A percentile compares a stretch with the other conserved stretches of the same genome.
phyloP scores from a whole-genome alignment of 768 basidiomycete species.

The Butyriboletus loyo region DNA sequence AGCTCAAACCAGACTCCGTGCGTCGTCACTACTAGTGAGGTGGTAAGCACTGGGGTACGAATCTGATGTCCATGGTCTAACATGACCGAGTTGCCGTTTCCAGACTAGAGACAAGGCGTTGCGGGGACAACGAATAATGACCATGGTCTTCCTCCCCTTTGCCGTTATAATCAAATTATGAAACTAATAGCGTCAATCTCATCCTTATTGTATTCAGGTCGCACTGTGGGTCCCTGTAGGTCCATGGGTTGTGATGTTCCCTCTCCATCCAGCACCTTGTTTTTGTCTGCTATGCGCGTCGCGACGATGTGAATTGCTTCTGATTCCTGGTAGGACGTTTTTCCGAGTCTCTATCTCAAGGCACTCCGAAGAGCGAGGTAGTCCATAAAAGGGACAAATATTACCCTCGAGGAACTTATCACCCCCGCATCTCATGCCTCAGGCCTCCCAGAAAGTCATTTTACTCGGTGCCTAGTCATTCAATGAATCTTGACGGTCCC shows the following conservation, averaged over 20 bases:
- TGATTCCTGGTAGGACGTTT: background rate
- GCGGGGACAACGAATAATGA: conserved; percentile 2
- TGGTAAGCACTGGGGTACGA: background rate
- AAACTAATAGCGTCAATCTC: background rate
- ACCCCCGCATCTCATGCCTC: background rate
- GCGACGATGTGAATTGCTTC: conserved; percentile 12
- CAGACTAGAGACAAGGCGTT: conserved; percentile 9
- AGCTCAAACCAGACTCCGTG: background rate
- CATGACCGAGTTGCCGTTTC: background rate
- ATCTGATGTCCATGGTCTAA: background rate
- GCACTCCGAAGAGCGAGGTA: background rate
- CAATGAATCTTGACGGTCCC: conserved; percentile 14
- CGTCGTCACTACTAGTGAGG: background rate
- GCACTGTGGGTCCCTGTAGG: conserved; percentile 24
- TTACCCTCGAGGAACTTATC: background rate
- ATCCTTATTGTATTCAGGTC: conserved; percentile 17
- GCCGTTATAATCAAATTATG: background rate
- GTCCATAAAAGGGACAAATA: conserved; percentile 16
- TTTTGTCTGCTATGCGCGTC: conserved; percentile 10
- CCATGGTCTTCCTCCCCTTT: background rate
- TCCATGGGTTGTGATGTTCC: conserved; percentile 1
- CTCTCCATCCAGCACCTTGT: conserved; percentile 5
- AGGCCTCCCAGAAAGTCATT: background rate
- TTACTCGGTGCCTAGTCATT: background rate
- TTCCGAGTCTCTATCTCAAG: conserved; percentile 2